These are phyloP conservation scores for Debaryomyces singareniensis DNA, from an alignment of 1,139 yeast genomes.

Conservation along the genomic window DNA sequence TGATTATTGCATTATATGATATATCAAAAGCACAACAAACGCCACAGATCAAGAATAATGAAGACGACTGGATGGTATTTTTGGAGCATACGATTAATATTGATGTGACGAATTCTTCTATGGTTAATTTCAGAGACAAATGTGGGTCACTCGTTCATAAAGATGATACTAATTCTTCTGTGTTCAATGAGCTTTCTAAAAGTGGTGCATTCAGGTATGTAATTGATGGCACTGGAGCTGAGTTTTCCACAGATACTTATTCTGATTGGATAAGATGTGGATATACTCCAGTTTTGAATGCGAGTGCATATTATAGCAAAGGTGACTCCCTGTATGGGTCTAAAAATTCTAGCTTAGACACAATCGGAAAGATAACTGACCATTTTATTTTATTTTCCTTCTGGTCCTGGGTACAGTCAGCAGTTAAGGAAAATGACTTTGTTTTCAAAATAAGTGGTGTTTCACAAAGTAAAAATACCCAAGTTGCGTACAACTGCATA, in stretches of 20 bases:
- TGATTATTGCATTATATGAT: constrained; percentile 27
- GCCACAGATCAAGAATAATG: constrained; percentile 16
- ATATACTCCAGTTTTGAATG: constrained; percentile 50
- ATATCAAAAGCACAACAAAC: constrained; percentile 12
- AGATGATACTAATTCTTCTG: no score
- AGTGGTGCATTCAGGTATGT: constrained; percentile 33
- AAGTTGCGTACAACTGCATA: constrained; percentile 59
- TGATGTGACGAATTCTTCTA: constrained; percentile 7
- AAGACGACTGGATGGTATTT: constrained; percentile 16
- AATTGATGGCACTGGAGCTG: constrained; percentile 21
- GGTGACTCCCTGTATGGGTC: no score
- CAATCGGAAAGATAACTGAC: constrained; percentile 11
- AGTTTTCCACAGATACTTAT: constrained; percentile 28
- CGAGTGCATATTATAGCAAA: constrained; percentile 12
- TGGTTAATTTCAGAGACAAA: constrained; percentile 4
- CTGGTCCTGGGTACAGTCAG: constrained; percentile 64
- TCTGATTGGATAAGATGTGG: constrained; percentile 46
- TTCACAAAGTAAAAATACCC: constrained; percentile 1
- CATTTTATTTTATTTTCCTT: constrained; percentile 26
- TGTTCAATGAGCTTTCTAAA: neutral
- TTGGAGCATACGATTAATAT: constrained; percentile 10
- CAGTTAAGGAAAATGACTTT: constrained; percentile 2
- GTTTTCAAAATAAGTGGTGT: neutral
- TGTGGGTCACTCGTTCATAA: constrained; percentile 6
- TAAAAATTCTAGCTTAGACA: constrained; percentile 5